These are phyloP conservation scores for Globisporangium canariense DNA, from an alignment of 352 stramenopile genomes.

Conservation along the genomic window DNA sequence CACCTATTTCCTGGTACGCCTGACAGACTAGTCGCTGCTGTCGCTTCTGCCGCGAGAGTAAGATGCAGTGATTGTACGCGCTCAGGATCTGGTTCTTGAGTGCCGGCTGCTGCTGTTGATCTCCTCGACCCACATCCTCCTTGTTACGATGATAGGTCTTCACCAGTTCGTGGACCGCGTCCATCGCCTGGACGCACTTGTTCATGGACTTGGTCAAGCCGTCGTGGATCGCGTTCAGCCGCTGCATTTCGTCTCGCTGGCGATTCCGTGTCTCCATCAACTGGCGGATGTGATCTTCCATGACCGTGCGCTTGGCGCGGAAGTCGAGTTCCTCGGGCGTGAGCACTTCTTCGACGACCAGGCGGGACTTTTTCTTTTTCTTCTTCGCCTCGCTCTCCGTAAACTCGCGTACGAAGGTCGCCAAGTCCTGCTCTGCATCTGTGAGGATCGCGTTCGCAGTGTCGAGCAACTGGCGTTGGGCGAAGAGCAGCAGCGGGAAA, in stretches of 20 bases:
- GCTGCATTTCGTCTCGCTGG: conserved; percentile 24
- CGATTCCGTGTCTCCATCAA: conserved; percentile 23
- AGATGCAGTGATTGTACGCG: conserved; percentile 48
- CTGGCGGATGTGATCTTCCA: conserved; percentile 35
- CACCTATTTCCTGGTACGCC: conserved; percentile 61
- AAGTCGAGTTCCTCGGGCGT: conserved; percentile 66
- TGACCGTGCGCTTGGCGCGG: conserved; percentile 29
- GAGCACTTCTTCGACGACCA: conserved; percentile 67
- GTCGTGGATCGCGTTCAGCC: conserved; percentile 25
- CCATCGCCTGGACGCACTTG: conserved; percentile 59
- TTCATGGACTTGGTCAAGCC: conserved; percentile 42
- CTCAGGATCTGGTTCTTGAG: conserved; percentile 28
- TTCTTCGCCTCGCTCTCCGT: conserved; percentile 64
- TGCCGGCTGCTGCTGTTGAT: neutral
- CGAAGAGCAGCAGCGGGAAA: conserved; percentile 54
- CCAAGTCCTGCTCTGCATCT: conserved; percentile 27
- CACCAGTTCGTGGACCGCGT: conserved; percentile 45
- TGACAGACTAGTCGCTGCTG: conserved; percentile 56
- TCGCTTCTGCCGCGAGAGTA: conserved; percentile 59
- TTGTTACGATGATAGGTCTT: conserved; percentile 31
- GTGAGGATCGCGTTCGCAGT: conserved; percentile 31
- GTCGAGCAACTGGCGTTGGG: conserved; percentile 56
- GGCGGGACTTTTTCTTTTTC: conserved; percentile 82
- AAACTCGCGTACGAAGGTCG: conserved; percentile 40
- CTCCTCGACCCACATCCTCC: neutral